Percentiles rank a stretch among this genome's conserved stretches.
These are phyloP conservation scores for Radiomyces spectabilis DNA, from an alignment of 192 early-diverging fungal genomes.

Conservation along the genomic window DNA sequence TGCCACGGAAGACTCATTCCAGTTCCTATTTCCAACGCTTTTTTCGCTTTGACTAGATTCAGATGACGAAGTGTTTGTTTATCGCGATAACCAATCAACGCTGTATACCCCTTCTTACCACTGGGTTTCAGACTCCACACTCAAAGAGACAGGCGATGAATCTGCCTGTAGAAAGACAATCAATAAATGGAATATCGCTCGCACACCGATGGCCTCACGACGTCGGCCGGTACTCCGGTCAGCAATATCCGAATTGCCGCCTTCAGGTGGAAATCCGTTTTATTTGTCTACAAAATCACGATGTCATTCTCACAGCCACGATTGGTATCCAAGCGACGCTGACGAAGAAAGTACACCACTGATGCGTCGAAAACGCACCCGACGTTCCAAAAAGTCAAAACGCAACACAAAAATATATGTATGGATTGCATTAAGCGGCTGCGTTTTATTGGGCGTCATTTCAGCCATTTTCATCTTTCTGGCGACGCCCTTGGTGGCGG, in stretches of 20 bases:
- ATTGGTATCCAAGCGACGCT: constrained; percentile 23
- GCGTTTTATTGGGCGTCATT: neutral
- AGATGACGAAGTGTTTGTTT: constrained; percentile 28
- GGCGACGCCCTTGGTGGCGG: constrained; percentile 10
- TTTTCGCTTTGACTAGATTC: constrained; percentile 17
- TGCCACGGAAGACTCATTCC: no score
- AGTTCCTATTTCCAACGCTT: no score
- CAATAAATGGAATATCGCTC: no score
- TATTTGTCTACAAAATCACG: neutral
- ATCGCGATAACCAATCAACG: constrained; percentile 28
- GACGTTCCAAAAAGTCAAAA: no score
- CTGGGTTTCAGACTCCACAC: no score
- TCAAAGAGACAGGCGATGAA: no score
- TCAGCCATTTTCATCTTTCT: constrained; percentile 5
- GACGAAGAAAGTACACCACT: constrained; percentile 16
- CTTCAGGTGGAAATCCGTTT: neutral
- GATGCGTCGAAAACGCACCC: no score
- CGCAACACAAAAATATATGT: no score
- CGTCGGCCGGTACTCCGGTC: constrained; percentile 19
- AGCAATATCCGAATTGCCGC: constrained; percentile 15
- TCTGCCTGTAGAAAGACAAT: no score
- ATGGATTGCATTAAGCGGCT: constrained; percentile 1
- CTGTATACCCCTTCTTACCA: no score
- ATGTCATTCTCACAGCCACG: neutral
- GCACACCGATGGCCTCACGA: neutral